These are phyloP conservation scores for Aureobasidium sp. DNA, from an alignment of 2,329 filamentous ascomycete species.

Conservation along the genomic window DNA sequence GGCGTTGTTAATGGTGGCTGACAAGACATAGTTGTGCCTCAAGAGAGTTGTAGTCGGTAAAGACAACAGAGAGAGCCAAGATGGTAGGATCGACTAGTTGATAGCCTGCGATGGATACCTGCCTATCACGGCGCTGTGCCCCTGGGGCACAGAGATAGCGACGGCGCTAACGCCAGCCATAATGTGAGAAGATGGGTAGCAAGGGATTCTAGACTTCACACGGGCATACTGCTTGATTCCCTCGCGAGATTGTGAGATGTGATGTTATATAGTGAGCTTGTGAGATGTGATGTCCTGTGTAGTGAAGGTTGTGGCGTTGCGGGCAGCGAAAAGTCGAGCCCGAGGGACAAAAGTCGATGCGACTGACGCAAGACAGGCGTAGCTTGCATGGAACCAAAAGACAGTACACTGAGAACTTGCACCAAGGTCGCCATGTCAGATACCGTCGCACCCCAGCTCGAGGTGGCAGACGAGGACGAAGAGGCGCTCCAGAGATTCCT, in stretches of 20 bases:
- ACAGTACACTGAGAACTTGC: neutral
- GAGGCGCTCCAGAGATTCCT: slow-evolving; percentile 69
- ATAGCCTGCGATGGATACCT: neutral
- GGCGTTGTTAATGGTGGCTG: neutral
- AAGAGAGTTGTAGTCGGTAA: neutral
- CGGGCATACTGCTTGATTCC: neutral
- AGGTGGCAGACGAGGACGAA: slow-evolving; percentile 34
- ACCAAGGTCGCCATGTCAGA: neutral
- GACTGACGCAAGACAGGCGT: neutral
- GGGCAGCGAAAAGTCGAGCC: neutral
- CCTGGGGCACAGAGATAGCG: neutral
- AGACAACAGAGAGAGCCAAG: neutral
- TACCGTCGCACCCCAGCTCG: neutral
- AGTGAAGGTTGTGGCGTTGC: slow-evolving; percentile 3
- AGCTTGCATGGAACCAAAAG: neutral
- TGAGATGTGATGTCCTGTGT: too few species aligned
- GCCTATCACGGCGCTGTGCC: neutral
- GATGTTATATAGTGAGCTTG: too few species aligned
- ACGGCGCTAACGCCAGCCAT: neutral
- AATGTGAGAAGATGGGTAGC: neutral
- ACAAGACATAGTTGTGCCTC: neutral
- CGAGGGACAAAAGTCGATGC: slow-evolving; percentile 7
- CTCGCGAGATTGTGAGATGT: too few species aligned
- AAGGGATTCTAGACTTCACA: neutral
- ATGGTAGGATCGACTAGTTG: neutral